phyloP scores from a whole-genome alignment of 495 filamentous ascomycete species.

The Aspergillus mulundensis region DNA sequence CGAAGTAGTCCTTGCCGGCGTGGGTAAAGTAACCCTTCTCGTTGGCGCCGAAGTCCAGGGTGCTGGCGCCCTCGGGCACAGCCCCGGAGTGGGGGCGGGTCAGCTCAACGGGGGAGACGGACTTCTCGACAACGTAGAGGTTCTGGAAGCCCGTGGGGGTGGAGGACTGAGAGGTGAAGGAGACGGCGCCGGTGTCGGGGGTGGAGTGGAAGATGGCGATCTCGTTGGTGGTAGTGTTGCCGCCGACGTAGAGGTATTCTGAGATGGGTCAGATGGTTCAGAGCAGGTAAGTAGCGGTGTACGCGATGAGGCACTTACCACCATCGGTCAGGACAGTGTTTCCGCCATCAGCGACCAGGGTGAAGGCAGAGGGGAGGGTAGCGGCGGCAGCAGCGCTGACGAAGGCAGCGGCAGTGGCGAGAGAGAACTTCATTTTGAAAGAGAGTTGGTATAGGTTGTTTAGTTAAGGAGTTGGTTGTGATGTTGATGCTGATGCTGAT shows the following conservation, averaged over 20 bases:
- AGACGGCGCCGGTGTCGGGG: constrained; percentile 17
- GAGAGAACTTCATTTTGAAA: constrained; percentile 30
- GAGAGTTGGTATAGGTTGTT: neutral
- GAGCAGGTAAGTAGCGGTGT: neutral
- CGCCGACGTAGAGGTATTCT: constrained; percentile 25
- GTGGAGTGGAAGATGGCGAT: constrained; percentile 24
- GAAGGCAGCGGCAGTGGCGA: constrained; percentile 25
- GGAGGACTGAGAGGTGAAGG: constrained; percentile 23
- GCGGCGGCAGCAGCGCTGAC: constrained; percentile 24
- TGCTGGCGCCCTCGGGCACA: constrained; percentile 25
- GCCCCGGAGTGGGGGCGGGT: constrained; percentile 31
- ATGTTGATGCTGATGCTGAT: neutral
- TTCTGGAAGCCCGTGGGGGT: constrained; percentile 29
- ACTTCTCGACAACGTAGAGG: constrained; percentile 28
- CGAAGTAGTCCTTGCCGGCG: constrained; percentile 24
- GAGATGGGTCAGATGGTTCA: constrained; percentile 1
- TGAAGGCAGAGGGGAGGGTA: constrained; percentile 29
- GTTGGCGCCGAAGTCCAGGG: constrained; percentile 24
- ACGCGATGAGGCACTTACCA: constrained; percentile 15
- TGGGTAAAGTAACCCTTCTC: constrained; percentile 29
- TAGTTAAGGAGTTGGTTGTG: neutral
- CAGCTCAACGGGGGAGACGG: constrained; percentile 22
- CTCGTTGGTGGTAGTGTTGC: constrained; percentile 19
- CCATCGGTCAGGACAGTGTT: constrained; percentile 31
- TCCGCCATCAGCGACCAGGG: constrained; percentile 31